Evolutionary conservation across 1,284 basidiomycete genomes (phyloP).

Genomic region (Tilletia caries): DNA sequence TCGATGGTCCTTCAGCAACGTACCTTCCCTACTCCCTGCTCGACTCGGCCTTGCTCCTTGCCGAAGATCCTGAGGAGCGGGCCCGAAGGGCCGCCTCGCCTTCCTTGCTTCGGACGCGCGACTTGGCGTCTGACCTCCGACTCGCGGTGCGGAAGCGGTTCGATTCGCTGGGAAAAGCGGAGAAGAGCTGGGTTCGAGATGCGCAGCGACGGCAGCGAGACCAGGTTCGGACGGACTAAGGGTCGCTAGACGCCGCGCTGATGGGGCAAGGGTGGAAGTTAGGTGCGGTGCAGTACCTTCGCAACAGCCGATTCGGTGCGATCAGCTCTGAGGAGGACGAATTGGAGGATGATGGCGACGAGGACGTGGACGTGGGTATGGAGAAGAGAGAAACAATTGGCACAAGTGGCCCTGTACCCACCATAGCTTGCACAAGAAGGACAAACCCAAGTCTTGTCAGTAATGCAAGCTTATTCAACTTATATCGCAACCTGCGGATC

Average conservation of each 20-base stretch:
- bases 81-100: conserved; percentile 7
- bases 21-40: conserved; percentile 4
- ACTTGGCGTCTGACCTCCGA: background rate
- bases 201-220: background rate
- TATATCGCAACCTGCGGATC: no score
- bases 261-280: background rate
- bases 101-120: background rate
- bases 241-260: background rate
- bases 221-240: background rate
- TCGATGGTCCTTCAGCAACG: background rate
- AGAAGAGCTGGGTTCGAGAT: conserved; percentile 1
- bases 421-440: no score
- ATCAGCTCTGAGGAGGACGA: no score
- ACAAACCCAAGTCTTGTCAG: no score
- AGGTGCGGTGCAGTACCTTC: background rate
- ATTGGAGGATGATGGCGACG: no score
- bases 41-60: background rate
- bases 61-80: conserved; percentile 11
- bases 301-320: background rate
- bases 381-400: no score
- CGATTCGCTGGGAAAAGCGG: background rate
- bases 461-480: no score
- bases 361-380: no score
- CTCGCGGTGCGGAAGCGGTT: background rate
- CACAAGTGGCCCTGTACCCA: no score